Percentiles rank a stretch among this genome's conserved stretches.
phyloP scores from a whole-genome alignment of 1,284 basidiomycete species.

The Apiotrichum montevideense region DNA sequence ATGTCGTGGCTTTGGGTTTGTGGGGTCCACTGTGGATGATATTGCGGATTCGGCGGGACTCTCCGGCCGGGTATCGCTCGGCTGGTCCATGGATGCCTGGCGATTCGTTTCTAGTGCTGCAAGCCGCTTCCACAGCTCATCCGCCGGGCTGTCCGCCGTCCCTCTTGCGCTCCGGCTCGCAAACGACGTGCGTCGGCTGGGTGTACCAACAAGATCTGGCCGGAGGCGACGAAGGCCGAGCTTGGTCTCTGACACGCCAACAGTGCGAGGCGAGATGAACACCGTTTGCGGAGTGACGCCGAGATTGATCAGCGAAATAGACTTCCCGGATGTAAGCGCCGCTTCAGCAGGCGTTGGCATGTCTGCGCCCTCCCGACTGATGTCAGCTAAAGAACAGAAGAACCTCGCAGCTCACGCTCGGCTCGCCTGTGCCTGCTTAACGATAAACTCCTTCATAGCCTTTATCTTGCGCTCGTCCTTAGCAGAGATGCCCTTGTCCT shows the following conservation, averaged over 20 bases:
- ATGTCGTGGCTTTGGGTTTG: slow-evolving; percentile 12
- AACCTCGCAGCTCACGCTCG: slow-evolving; percentile 50
- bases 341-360: slow-evolving; percentile 18
- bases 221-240: slow-evolving; percentile 32
- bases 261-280: slow-evolving; percentile 62
- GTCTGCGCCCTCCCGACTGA: slow-evolving; percentile 28
- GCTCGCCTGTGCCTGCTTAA: slow-evolving; percentile 67
- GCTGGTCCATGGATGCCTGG: not conserved
- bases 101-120: slow-evolving; percentile 30
- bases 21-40: slow-evolving; percentile 32
- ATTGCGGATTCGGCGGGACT: slow-evolving; percentile 36
- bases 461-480: slow-evolving; percentile 42
- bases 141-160: slow-evolving; percentile 31
- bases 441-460: slow-evolving; percentile 79
- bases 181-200: slow-evolving; percentile 38
- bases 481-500: slow-evolving; percentile 50
- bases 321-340: slow-evolving; percentile 28
- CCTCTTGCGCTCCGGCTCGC: slow-evolving; percentile 33
- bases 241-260: slow-evolving; percentile 35
- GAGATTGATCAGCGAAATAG: slow-evolving; percentile 63
- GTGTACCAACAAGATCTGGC: slow-evolving; percentile 22
- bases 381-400: slow-evolving; percentile 5
- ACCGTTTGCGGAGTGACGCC: slow-evolving; percentile 92
- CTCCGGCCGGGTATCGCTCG: not conserved
- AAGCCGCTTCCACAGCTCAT: slow-evolving; percentile 38